A percentile compares a stretch with the other conserved stretches of the same genome.
phyloP scores from a whole-genome alignment of 345 rosid species.

The Heritiera fomes region DNA sequence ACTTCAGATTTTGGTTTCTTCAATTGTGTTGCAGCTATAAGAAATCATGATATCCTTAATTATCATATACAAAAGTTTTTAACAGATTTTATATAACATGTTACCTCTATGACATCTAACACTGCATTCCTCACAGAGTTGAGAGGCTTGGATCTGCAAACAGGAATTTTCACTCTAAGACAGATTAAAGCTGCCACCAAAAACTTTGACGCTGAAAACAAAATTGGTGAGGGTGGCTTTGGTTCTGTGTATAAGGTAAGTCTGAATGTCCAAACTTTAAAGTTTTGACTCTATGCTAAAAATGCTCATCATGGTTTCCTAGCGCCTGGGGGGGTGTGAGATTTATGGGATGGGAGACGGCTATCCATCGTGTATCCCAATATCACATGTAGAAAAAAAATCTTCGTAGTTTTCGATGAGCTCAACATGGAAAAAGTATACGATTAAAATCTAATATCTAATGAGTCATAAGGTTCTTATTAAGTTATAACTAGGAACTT shows the following conservation, averaged over 20 bases:
- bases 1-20: not conserved
- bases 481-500: not conserved
- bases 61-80: not conserved
- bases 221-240: constrained; percentile 84
- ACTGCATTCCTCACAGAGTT: constrained; percentile 47
- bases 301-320: not conserved
- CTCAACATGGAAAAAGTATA: not conserved
- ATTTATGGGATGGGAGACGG: not conserved
- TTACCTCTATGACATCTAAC: constrained; percentile 18
- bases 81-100: not conserved
- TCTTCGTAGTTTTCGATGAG: not conserved
- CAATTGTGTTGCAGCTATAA: too few relatives aligned
- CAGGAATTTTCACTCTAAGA: constrained; percentile 58
- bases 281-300: not conserved
- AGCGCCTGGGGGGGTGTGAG: not conserved
- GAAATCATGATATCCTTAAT: not conserved
- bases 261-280: not conserved
- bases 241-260: constrained; percentile 73
- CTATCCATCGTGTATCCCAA: not conserved
- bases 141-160: constrained; percentile 60
- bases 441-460: not conserved
- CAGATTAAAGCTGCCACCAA: constrained; percentile 73
- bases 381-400: not conserved
- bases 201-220: constrained; percentile 55
- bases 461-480: not conserved